A percentile compares a stretch with the other conserved stretches of the same genome.
These are phyloP conservation scores for Dothideomycetidae sp. DNA, from an alignment of 2,329 filamentous ascomycete species.

Conservation along the genomic window DNA sequence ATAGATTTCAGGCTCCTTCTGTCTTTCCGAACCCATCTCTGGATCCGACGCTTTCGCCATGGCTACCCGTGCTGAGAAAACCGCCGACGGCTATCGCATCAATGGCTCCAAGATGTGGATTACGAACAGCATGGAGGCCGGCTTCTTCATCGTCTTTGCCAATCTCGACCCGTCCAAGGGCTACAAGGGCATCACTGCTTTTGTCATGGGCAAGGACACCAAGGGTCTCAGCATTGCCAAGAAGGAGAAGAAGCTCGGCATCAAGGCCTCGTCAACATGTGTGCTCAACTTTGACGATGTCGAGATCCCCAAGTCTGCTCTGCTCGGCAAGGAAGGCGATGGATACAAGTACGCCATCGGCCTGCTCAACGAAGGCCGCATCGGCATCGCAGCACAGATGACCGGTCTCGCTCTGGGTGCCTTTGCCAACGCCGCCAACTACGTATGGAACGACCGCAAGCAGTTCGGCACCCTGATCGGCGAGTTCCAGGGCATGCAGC, in stretches of 20 bases:
- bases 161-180: conserved; percentile 85
- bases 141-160: conserved; percentile 95
- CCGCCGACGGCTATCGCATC: conserved; percentile 69
- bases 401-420: conserved; percentile 88
- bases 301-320: conserved; percentile 70
- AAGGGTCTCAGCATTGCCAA: conserved; percentile 91
- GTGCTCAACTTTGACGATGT: conserved; percentile 97
- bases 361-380: conserved; percentile 87
- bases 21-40: conserved; percentile 79
- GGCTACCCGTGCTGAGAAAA: conserved; percentile 78
- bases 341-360: conserved; percentile 98
- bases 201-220: conserved; percentile 80
- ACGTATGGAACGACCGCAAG: conserved; percentile 96
- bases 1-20: conserved; percentile 52
- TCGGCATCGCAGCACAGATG: conserved; percentile 98
- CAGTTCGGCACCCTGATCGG: conserved; percentile 91
- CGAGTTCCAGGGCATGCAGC: conserved; percentile 98
- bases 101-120: conserved; percentile 99
- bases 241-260: conserved; percentile 99
- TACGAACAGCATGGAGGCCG: conserved; percentile 88
- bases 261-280: conserved; percentile 89
- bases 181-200: conserved; percentile 94
- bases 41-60: conserved; percentile 94
- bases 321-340: conserved; percentile 76
- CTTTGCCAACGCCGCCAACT: conserved; percentile 85